Conservation (phyloP, 2,329 filamentous ascomycete species). For the Penicillium sp. region DNA sequence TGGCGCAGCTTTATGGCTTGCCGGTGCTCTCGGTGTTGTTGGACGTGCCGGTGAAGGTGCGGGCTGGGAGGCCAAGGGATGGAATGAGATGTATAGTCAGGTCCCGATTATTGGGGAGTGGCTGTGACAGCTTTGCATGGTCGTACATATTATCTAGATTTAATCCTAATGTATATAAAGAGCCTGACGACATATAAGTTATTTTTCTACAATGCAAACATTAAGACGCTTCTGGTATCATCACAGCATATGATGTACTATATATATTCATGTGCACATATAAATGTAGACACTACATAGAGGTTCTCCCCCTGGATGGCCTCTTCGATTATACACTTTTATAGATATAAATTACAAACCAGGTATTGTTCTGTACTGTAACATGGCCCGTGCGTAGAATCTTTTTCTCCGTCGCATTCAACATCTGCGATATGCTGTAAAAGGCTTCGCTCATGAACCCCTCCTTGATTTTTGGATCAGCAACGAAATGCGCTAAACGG, state of each 20-base stretch:
- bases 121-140: slow-evolving; percentile 35
- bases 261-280: no score
- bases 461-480: slow-evolving; percentile 1
- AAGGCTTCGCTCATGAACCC: slow-evolving; percentile 16
- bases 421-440: slow-evolving; percentile 10
- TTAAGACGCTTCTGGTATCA: neutral
- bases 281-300: no score
- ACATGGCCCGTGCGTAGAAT: slow-evolving; percentile 21
- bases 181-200: neutral
- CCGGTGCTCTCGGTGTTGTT: slow-evolving; percentile 75
- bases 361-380: neutral
- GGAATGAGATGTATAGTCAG: slow-evolving; percentile 68
- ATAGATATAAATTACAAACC: slow-evolving; percentile 2
- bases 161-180: neutral
- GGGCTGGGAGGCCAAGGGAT: slow-evolving; percentile 78
- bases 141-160: slow-evolving; percentile 1
- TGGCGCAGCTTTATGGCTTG: slow-evolving; percentile 70
- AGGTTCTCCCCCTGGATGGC: no score
- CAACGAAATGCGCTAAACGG: slow-evolving; percentile 13
- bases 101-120: slow-evolving; percentile 58
- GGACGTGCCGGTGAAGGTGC: slow-evolving; percentile 66
- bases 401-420: slow-evolving; percentile 17
- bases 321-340: neutral
- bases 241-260: no score
- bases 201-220: neutral